These are phyloP conservation scores for Leonotis leonurus DNA, from an alignment of 257 asterid genomes.

Conservation along the genomic window DNA sequence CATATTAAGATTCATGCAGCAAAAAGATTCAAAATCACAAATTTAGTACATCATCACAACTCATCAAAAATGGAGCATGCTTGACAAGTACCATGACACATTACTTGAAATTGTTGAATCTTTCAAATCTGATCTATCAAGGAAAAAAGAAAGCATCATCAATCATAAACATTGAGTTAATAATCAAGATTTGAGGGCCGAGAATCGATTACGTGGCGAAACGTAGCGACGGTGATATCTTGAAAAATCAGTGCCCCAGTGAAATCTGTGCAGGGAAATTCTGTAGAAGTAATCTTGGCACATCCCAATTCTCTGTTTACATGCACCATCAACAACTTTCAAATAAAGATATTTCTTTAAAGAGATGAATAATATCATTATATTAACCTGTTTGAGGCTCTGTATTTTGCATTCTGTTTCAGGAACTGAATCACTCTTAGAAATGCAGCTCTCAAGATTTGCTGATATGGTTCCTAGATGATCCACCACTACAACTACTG, in stretches of 20 bases:
- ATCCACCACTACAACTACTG: slow-evolving; percentile 54
- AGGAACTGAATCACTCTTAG: slow-evolving; percentile 27
- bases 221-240: slow-evolving; percentile 42
- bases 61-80: not conserved
- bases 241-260: slow-evolving; percentile 32
- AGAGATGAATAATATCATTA: not conserved
- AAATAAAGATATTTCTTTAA: not conserved
- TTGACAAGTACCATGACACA: slow-evolving; percentile 19
- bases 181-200: not conserved
- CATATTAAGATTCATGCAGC: no score
- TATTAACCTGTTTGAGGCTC: slow-evolving; percentile 36
- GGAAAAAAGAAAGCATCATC: not conserved
- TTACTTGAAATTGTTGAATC: slow-evolving; percentile 12
- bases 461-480: slow-evolving; percentile 63
- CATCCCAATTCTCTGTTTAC: slow-evolving; percentile 41
- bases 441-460: slow-evolving; percentile 37
- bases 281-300: slow-evolving; percentile 44
- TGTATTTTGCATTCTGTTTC: slow-evolving; percentile 36
- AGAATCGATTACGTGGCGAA: slow-evolving; percentile 22
- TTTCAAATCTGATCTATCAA: slow-evolving; percentile 32
- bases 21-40: not conserved
- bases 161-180: not conserved
- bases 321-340: not conserved
- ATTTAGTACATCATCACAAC: not conserved
- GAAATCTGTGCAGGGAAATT: slow-evolving; percentile 31